Base-by-base conservation (phyloP, 2,329 filamentous ascomycete species). In the Endocalyx cinctus region DNA sequence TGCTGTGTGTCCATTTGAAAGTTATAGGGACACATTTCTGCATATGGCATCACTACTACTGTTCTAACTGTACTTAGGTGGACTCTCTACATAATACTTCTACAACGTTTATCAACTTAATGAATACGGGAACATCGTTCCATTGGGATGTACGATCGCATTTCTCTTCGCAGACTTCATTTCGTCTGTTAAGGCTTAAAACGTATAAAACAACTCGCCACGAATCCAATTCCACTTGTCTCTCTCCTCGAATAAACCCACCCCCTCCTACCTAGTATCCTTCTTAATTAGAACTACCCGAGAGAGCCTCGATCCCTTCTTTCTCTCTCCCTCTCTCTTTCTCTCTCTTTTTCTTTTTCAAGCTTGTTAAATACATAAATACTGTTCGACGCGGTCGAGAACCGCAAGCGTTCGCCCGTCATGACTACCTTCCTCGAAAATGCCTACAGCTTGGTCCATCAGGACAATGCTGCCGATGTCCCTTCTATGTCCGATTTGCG, bases 371-470 rank as follows among this genome's bases (percentile, higher is more conserved):
- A 35, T n/a, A n/a, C n/a, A n/a, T n/a, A n/a, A n/a, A n/a, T n/a
- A n/a, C n/a, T n/a, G n/a, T n/a, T n/a, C n/a, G n/a, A n/a, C n/a
- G 50, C 50, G 49, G 49, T 54, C 48, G 47, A 44, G 46, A 48
- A 33, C 50, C 49, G 50, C 50, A 46, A 33, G 32, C 37, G 42
- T 45, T 39, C n/a, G 48, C 47, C 45, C 47, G 84, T 50, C 66
- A 98, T 97, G 90, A 84, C 90, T 67, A 84, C 84, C 50, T 97
- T 94, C 63, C 77, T 97, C 45, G 92, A 98, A 62, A 84, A 86
- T 63, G 78, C 92, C 47, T 98, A 97, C 76, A 96, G 87, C 67
- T 69, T 98, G 67, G 87, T 98, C 66, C 89, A 96, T 66, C 82
- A 92, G 77, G 92, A 98, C 78, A 97, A 96, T 74, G 77, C 87